Base-by-base conservation (phyloP, 83 land plant species). In the Picea abies region DNA sequence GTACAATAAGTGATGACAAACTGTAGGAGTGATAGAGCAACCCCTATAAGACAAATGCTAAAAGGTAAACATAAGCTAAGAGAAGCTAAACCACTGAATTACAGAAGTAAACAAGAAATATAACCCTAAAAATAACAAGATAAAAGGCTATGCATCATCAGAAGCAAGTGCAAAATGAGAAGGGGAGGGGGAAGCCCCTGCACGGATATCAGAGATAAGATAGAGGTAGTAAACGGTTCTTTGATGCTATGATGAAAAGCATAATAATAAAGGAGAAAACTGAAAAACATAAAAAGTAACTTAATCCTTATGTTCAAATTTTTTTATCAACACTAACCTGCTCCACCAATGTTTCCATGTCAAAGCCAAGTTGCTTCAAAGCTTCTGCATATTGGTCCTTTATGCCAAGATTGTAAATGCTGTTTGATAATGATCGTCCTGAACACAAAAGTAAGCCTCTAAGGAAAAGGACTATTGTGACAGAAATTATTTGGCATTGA, bases 341-440 rank as follows among this genome's bases (percentile, higher is more conserved):
- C 89, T 94, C 94, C 32, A 85, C 94, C 44, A 94, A 37, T 58
- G 92, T 92, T 86, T 94, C 96, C 82, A 89, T 85, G 73, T 94
- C 87, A 85, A 92, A 94, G 8, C 96, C 96, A 72, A 94, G 90
- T 78, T 92, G 91, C 79, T 68, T 82, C 63, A 94, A 71, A 62
- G 96, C 96, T 82, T 90, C 91, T 26, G 90, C 90, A 88, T 89
- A 94, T 72, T 90, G 90, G 62, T 89, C 93, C 16, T 89, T 89
- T 58, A 94, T 86, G 61, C 94, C 96, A 56, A 94, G 81, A 83
- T 92, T 92, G 49, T 82, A 86, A 7, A 94, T 79, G 78, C 94
- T 94, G 83, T 94, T 94, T 79, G 90, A 88, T 85, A 94, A 89
- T 11, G 94, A 87, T 16, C 96, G 93, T 78, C 96, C 94, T 92